Evolutionary conservation across 108 stramenopile species (phyloP), one percentile per base, ranked within the genome.

Genomic region (Nitzschia palea): DNA sequence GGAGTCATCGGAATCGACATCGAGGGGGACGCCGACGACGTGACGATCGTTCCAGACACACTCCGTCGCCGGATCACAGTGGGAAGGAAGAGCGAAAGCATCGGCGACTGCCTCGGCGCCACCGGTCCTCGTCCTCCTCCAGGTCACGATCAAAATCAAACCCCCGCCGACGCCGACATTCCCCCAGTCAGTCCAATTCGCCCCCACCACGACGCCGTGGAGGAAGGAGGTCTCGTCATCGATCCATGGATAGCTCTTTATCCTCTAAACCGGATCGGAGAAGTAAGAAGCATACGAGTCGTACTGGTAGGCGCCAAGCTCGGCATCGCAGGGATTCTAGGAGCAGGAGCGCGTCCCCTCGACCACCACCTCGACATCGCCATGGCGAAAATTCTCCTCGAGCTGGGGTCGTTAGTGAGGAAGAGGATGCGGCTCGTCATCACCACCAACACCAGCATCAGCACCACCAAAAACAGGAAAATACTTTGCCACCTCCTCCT

Each of bases 321-420:
- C n/a, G n/a, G n/a, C n/a, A n/a, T n/a, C n/a, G n/a, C n/a, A n/a
- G 40, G 40, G 12, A 42, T 42, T 14, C 12, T 42, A 9, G 40
- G 40, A 42, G 40, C 12, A 42, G 12, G 40, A 9, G 14, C 40
- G 9, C 40, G 14, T 42, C 40, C 40, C 14, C 40, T 42, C 40
- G 40, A 42, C 14, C 40, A 12, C 40, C 40, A 14, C 9, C 12
- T 42, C 40, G 40, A 12, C 14, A 9, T 42, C 40, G 40, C 40
- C 40, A 14, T 42, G 25, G 23, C 14, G 59, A 61, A 23, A 26
- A 27, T 1, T 27, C 68, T 23, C 64, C 44, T 30, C 56, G 50
- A 30, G 55, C 72, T 18, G 72, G 72, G 6, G 72, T 73, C 5
- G 72, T 73, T 15, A 73, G 64, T 36, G 72, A 73, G 25, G 72